Conservation (phyloP, 2,329 filamentous ascomycete genomes). For the Trichophyton verrucosum region DNA sequence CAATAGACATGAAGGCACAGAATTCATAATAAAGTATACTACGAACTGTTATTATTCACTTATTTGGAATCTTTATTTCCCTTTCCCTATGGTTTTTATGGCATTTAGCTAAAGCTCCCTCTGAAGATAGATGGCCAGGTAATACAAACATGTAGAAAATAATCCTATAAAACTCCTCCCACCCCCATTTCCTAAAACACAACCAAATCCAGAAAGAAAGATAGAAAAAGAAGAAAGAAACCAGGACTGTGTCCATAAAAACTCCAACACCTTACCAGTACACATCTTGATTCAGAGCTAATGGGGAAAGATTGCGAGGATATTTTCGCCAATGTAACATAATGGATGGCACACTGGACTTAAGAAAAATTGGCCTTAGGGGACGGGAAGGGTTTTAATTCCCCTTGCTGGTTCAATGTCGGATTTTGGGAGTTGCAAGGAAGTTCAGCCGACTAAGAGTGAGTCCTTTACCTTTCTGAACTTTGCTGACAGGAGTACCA, state of each 20-base stretch:
- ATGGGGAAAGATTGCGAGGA: not conserved
- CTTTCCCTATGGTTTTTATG: not conserved
- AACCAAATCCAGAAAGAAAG: not conserved
- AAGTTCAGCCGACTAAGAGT: slow-evolving; percentile 38
- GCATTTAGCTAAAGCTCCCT: not conserved
- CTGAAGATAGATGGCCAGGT: not conserved
- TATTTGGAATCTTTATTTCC: not conserved
- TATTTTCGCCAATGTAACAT: not conserved
- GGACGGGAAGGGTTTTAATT: not conserved
- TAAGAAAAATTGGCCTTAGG: not conserved
- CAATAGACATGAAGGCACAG: not conserved
- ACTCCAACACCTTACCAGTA: not conserved
- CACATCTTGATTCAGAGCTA: not conserved
- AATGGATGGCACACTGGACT: not conserved
- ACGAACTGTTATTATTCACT: not conserved
- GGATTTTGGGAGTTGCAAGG: slow-evolving; percentile 35
- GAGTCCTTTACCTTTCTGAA: slow-evolving; percentile 24
- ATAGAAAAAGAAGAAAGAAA: not conserved
- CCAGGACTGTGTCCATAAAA: not conserved
- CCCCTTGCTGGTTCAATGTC: slow-evolving; percentile 14
- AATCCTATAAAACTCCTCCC: not conserved
- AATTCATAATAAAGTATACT: not conserved
- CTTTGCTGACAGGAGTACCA: slow-evolving; percentile 14
- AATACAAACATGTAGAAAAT: not conserved
- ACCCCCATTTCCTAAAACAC: not conserved